phyloP scores from a whole-genome alignment of 305 asterid species.

The Fraxinus xanthoxyloides region DNA sequence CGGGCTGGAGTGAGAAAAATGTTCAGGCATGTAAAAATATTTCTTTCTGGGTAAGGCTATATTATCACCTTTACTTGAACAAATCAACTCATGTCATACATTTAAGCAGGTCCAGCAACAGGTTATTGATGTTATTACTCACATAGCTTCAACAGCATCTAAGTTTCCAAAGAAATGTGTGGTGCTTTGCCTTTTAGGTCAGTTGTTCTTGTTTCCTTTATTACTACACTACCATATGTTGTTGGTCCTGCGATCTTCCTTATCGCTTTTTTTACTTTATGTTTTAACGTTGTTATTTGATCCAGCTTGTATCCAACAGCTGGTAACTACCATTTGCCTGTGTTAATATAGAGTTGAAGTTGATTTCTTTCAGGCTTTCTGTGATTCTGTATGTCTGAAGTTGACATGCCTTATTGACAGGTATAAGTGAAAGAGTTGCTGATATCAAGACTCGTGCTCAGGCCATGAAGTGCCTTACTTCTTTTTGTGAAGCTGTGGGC shows the following conservation, averaged over 20 bases:
- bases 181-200: conserved; percentile 85
- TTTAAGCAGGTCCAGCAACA: conserved; percentile 94
- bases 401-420: conserved; percentile 39
- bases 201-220: conserved; percentile 25
- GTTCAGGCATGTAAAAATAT: conserved; percentile 65
- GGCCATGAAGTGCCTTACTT: conserved; percentile 94
- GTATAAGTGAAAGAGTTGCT: conserved; percentile 94
- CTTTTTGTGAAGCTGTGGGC: conserved; percentile 93
- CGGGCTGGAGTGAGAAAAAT: conserved; percentile 99
- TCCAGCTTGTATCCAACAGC: conserved; percentile 6
- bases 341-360: conserved; percentile 1
- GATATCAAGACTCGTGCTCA: conserved; percentile 96
- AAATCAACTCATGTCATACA: conserved; percentile 25
- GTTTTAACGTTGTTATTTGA: conserved; percentile 3
- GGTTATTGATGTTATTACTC: conserved; percentile 69
- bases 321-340: conserved; percentile 13
- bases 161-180: conserved; percentile 94
- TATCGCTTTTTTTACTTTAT: neutral
- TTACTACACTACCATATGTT: neutral
- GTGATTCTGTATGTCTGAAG: conserved; percentile 5
- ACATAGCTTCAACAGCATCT: conserved; percentile 77
- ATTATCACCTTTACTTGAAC: conserved; percentile 17
- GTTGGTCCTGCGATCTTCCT: neutral
- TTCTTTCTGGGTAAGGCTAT: conserved; percentile 13
- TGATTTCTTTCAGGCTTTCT: conserved; percentile 13